Percentiles rank a stretch among this genome's conserved stretches.
Conservation (phyloP, 225 moss, liverwort and hornwort genomes). For the Neckera pumila region DNA sequence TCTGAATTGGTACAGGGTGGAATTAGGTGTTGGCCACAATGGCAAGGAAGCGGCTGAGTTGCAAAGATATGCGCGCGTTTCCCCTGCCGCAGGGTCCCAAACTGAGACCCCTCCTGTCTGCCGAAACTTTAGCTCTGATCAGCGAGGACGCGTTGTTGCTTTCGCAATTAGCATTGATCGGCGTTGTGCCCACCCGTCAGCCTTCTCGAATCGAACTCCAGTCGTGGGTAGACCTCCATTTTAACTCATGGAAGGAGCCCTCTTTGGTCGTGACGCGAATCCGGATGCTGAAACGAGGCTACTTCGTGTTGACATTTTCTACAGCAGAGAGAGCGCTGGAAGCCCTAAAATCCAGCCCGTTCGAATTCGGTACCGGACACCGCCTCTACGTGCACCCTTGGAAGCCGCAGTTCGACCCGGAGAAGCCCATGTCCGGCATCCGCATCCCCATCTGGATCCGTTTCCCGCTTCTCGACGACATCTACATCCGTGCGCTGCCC, state of each 20-base stretch:
- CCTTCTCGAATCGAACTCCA: conserved; percentile 27
- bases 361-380: conserved; percentile 20
- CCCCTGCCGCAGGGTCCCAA: conserved; percentile 27
- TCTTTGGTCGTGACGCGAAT: conserved; percentile 18
- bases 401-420: conserved; percentile 36
- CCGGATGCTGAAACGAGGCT: conserved; percentile 31
- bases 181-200: conserved; percentile 29
- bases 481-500: conserved; percentile 20
- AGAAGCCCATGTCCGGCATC: conserved; percentile 35
- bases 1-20: background rate
- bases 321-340: conserved; percentile 6
- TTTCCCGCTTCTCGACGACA: conserved; percentile 27
- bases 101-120: conserved; percentile 12
- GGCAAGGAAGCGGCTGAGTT: conserved; percentile 30
- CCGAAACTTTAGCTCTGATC: conserved; percentile 14
- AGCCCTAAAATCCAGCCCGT: conserved; percentile 22
- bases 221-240: conserved; percentile 20
- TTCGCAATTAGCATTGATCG: conserved; percentile 25
- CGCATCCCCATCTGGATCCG: conserved; percentile 37
- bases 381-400: conserved; percentile 24
- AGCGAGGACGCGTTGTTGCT: conserved; percentile 15
- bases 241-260: conserved; percentile 11
- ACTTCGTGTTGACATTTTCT: conserved; percentile 23
- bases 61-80: conserved; percentile 30
- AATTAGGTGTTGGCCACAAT: background rate